These are phyloP conservation scores for Bauhinia variegata DNA, from an alignment of 306 rosid species.

Conservation along the genomic window DNA sequence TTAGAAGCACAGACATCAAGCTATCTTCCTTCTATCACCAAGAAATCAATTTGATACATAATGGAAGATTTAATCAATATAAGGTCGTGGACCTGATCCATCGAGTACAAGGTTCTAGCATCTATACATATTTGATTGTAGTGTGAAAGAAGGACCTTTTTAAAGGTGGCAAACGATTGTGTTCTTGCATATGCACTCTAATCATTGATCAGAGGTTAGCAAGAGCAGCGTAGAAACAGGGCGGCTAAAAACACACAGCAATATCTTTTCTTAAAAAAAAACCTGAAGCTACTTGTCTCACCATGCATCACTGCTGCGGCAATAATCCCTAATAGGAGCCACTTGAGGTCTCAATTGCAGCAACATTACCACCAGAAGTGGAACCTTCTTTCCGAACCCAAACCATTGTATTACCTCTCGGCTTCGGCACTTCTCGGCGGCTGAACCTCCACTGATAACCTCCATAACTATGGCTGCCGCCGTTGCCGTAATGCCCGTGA, in stretches of 20 bases:
- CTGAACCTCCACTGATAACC: background rate
- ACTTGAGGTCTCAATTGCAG: constrained; percentile 27
- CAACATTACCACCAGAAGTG: constrained; percentile 23
- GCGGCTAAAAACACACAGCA: background rate
- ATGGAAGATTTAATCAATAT: too few relatives aligned
- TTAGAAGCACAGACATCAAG: too few relatives aligned
- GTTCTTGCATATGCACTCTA: background rate
- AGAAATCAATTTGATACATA: too few relatives aligned
- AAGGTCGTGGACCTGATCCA: too few relatives aligned
- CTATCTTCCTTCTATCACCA: too few relatives aligned
- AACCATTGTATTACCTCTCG: constrained; percentile 30
- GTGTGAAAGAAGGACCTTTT: too few relatives aligned
- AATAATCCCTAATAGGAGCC: background rate
- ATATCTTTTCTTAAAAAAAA: background rate
- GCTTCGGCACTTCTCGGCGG: background rate
- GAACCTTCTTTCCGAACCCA: constrained; percentile 72
- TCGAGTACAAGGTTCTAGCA: too few relatives aligned
- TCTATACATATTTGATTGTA: too few relatives aligned
- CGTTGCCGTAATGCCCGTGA: constrained; percentile 11
- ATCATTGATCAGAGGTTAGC: background rate
- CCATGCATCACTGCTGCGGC: constrained; percentile 32
- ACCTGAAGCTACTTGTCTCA: constrained; percentile 22
- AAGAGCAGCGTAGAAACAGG: background rate
- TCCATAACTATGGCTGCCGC: background rate
- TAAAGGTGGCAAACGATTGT: background rate